Conservation (phyloP, 179 eudicot genomes). For the Carnegiea gigantea region DNA sequence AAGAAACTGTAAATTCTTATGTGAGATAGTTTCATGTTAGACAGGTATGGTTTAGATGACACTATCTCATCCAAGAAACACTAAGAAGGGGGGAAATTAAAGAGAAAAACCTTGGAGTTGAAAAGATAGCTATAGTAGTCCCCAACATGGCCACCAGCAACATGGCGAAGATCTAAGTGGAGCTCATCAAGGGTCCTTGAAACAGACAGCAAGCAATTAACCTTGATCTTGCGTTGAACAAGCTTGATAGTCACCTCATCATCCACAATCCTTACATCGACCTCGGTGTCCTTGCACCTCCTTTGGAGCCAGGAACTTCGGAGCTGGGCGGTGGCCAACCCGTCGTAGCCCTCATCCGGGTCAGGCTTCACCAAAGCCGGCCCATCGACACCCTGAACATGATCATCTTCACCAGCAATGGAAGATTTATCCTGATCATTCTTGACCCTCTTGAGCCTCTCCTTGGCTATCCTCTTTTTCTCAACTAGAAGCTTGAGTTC, state of each 20-base stretch:
- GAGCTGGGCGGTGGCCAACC: slow-evolving; percentile 36
- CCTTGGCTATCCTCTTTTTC: slow-evolving; percentile 52
- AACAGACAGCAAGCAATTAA: slow-evolving; percentile 59
- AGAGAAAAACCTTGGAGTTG: slow-evolving; percentile 68
- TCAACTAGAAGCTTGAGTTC: slow-evolving; percentile 74
- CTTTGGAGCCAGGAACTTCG: slow-evolving; percentile 91
- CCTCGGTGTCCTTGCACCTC: slow-evolving; percentile 75
- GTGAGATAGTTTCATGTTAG: background rate
- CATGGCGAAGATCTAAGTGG: slow-evolving; percentile 83
- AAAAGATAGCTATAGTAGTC: slow-evolving; percentile 80
- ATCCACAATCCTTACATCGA: slow-evolving; percentile 80
- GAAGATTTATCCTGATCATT: slow-evolving; percentile 37
- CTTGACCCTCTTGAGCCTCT: slow-evolving; percentile 59
- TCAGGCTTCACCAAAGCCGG: slow-evolving; percentile 39
- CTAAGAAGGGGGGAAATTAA: background rate
- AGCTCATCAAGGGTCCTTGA: slow-evolving; percentile 80
- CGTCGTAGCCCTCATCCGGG: slow-evolving; percentile 43
- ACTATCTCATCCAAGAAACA: background rate
- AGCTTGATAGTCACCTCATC: slow-evolving; percentile 86
- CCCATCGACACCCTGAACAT: slow-evolving; percentile 26
- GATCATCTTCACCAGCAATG: slow-evolving; percentile 24
- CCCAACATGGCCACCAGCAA: slow-evolving; percentile 91
- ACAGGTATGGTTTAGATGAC: background rate
- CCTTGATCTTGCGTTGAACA: slow-evolving; percentile 66
- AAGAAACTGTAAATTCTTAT: background rate